Conservation (phyloP, 371 early-diverging fungal genomes). For the Actinomortierella wolfii region DNA sequence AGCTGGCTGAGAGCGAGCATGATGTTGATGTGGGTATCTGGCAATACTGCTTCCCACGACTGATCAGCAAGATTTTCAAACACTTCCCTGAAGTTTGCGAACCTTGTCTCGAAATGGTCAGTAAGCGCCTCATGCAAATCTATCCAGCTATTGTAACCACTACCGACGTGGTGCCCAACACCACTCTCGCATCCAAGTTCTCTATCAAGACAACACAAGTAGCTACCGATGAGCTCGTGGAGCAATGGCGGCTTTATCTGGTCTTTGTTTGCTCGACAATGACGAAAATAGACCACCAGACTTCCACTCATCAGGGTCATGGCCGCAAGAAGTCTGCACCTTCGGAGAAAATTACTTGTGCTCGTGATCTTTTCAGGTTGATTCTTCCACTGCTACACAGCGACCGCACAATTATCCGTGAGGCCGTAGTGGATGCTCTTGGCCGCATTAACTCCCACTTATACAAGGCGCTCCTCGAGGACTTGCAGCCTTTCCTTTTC, state of each 20-base stretch:
- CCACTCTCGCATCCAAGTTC: conserved; percentile 41
- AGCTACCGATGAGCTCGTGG: conserved; percentile 67
- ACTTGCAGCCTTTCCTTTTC: conserved; percentile 66
- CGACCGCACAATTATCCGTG: conserved; percentile 74
- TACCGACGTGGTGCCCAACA: conserved; percentile 51
- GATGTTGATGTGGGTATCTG: conserved; percentile 54
- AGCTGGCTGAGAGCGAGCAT: conserved; percentile 57
- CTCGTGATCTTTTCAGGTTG: conserved; percentile 63
- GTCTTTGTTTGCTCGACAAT: conserved; percentile 72
- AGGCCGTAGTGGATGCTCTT: conserved; percentile 71
- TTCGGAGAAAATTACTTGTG: conserved; percentile 57
- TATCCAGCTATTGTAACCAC: conserved; percentile 63
- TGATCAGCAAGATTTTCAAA: conserved; percentile 68
- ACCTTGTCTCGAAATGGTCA: conserved; percentile 64
- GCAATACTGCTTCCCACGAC: conserved; percentile 68
- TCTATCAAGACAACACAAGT: conserved; percentile 44
- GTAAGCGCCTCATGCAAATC: conserved; percentile 62
- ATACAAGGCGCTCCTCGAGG: conserved; percentile 71
- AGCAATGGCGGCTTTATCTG: conserved; percentile 81
- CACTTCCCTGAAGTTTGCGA: conserved; percentile 65
- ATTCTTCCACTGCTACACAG: conserved; percentile 71
- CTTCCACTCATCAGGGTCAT: conserved; percentile 34
- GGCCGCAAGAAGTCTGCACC: conserved; percentile 61
- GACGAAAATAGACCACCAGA: conserved; percentile 45
- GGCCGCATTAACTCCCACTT: conserved; percentile 71